phyloP scores from a whole-genome alignment of 176 grass and related monocot genomes.

The Carex pumila region DNA sequence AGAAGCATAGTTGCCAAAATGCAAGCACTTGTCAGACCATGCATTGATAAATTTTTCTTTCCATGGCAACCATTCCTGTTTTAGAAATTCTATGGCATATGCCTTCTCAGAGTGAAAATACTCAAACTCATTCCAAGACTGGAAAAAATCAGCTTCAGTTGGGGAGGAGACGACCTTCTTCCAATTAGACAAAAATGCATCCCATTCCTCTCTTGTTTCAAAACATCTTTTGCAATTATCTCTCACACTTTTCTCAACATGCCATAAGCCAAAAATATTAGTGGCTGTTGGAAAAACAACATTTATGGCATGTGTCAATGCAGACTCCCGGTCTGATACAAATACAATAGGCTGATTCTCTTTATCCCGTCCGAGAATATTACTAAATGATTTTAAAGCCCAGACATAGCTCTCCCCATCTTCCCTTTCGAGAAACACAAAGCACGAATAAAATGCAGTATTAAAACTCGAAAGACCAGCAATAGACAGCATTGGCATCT shows the following conservation, averaged over 20 bases:
- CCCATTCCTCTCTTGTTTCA: constrained; percentile 21
- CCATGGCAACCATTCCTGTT: constrained; percentile 12
- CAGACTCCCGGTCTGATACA: constrained; percentile 2
- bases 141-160: constrained; percentile 14
- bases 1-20: constrained; percentile 8
- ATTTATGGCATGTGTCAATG: constrained; percentile 1
- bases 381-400: constrained; percentile 12
- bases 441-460: constrained; percentile 19
- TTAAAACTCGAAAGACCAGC: constrained; percentile 13
- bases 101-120: neutral
- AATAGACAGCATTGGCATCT: constrained; percentile 12
- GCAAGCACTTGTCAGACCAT: constrained; percentile 11
- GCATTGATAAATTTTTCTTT: constrained; percentile 16
- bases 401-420: constrained; percentile 10
- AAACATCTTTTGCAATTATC: constrained; percentile 19
- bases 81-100: neutral
- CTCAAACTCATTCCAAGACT: constrained; percentile 14
- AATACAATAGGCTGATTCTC: neutral
- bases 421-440: constrained; percentile 15
- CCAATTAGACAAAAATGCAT: constrained; percentile 19
- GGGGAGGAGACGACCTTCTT: constrained; percentile 5
- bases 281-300: constrained; percentile 11
- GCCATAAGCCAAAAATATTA: constrained; percentile 19
- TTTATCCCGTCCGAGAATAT: constrained; percentile 4
- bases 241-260: constrained; percentile 13